These are phyloP conservation scores for Neopestalotiopsis clavispora DNA, from an alignment of 2,329 filamentous ascomycete species.

Conservation along the genomic window DNA sequence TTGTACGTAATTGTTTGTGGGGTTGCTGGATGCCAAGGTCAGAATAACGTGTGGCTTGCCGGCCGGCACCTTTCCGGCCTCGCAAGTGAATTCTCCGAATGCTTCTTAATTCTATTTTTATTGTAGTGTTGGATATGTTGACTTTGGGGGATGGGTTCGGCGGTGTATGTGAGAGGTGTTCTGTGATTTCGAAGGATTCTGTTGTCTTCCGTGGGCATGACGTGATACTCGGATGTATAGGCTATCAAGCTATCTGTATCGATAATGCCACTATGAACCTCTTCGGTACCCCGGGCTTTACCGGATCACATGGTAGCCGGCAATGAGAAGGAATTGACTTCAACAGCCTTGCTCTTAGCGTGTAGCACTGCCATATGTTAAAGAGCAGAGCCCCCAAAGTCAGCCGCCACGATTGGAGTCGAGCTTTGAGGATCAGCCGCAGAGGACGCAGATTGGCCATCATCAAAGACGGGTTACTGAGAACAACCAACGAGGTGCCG, in stretches of 20 bases:
- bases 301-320: not conserved
- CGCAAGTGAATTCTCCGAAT: not conserved
- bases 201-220: not conserved
- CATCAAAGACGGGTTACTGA: not conserved
- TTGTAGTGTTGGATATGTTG: not conserved
- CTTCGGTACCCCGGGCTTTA: not conserved
- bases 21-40: not conserved
- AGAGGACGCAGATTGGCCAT: not conserved
- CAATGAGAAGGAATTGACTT: not conserved
- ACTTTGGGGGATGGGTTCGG: not conserved
- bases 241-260: not conserved
- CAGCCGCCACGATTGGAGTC: not conserved
- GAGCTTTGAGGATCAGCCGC: not conserved
- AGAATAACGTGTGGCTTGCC: not conserved
- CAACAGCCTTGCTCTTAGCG: not conserved
- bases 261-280: not conserved
- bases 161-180: not conserved
- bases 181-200: not conserved
- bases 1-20: not conserved
- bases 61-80: not conserved
- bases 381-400: not conserved
- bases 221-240: not conserved
- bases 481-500: not conserved
- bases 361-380: not conserved
- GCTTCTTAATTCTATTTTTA: not conserved